A percentile compares a stretch with the other conserved stretches of the same genome.
Conservation (phyloP, 2,329 filamentous ascomycete genomes). For the Ophiocordyceps camponoti-saundersi region DNA sequence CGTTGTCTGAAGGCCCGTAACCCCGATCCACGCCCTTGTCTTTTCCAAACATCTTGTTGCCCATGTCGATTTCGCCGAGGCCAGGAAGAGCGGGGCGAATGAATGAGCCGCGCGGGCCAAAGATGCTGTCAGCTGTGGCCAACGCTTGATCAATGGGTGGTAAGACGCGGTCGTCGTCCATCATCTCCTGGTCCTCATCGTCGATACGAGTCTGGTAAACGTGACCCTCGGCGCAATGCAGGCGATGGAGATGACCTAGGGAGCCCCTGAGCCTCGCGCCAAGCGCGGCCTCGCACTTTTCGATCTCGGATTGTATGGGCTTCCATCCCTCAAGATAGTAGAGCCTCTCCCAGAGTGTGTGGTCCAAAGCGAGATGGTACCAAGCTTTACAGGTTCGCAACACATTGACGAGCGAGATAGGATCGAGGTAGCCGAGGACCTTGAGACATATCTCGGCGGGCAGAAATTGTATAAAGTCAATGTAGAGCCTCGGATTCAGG, state of each 20-base stretch:
- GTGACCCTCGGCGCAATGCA: slow-evolving; percentile 32
- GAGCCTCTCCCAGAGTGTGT: slow-evolving; percentile 69
- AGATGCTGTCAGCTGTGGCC: slow-evolving; percentile 12
- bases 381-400: slow-evolving; percentile 67
- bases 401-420: slow-evolving; percentile 61
- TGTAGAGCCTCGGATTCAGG: slow-evolving; percentile 70
- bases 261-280: slow-evolving; percentile 25
- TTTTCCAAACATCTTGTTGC: slow-evolving; percentile 9
- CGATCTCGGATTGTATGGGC: slow-evolving; percentile 48
- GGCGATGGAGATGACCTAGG: slow-evolving; percentile 22
- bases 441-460: slow-evolving; percentile 84
- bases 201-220: slow-evolving; percentile 33
- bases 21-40: slow-evolving; percentile 13
- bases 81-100: slow-evolving; percentile 9
- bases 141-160: slow-evolving; percentile 8
- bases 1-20: slow-evolving; percentile 9
- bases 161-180: slow-evolving; percentile 15
- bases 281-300: slow-evolving; percentile 44
- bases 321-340: slow-evolving; percentile 82
- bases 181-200: slow-evolving; percentile 33
- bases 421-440: slow-evolving; percentile 73
- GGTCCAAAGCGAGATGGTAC: slow-evolving; percentile 67
- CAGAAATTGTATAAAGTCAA: slow-evolving; percentile 75
- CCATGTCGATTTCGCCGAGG: slow-evolving; percentile 14
- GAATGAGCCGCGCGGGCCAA: slow-evolving; percentile 14